phyloP scores from a whole-genome alignment of 2,329 filamentous ascomycete genomes.

The Chalaropsis ovoidea region DNA sequence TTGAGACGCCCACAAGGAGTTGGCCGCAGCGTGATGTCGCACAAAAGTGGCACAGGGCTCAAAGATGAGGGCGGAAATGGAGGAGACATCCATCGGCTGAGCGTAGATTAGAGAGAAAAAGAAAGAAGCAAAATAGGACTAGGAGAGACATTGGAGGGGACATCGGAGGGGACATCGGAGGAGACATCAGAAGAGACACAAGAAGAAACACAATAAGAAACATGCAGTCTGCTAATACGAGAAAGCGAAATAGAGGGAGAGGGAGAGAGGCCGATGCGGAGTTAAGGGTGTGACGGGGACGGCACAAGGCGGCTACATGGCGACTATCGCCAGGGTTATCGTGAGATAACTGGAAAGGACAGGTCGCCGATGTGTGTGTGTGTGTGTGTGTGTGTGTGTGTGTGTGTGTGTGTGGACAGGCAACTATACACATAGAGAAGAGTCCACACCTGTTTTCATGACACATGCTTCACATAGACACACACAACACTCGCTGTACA shows the following conservation, averaged over 20 bases:
- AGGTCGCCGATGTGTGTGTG: too few species aligned
- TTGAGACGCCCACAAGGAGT: background rate
- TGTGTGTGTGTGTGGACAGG: too few species aligned
- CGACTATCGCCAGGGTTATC: too few species aligned
- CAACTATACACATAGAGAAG: too few species aligned
- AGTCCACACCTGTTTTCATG: too few species aligned
- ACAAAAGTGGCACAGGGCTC: constrained; percentile 1
- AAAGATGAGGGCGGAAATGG: background rate
- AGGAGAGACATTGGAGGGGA: too few species aligned
- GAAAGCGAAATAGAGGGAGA: background rate
- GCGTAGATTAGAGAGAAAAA: background rate
- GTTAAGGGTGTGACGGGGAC: background rate
- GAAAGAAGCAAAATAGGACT: background rate
- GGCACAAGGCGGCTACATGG: too few species aligned
- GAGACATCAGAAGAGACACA: too few species aligned
- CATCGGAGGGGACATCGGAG: too few species aligned
- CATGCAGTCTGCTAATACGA: background rate
- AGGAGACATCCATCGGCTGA: background rate
- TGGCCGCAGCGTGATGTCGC: background rate
- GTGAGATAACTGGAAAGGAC: too few species aligned
- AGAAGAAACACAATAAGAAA: background rate
- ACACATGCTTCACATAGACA: background rate
- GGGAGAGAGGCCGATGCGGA: background rate
- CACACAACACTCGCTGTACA: background rate
- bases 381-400: too few species aligned